phyloP scores from a whole-genome alignment of 768 basidiomycete species.

The Podaxis sp. region DNA sequence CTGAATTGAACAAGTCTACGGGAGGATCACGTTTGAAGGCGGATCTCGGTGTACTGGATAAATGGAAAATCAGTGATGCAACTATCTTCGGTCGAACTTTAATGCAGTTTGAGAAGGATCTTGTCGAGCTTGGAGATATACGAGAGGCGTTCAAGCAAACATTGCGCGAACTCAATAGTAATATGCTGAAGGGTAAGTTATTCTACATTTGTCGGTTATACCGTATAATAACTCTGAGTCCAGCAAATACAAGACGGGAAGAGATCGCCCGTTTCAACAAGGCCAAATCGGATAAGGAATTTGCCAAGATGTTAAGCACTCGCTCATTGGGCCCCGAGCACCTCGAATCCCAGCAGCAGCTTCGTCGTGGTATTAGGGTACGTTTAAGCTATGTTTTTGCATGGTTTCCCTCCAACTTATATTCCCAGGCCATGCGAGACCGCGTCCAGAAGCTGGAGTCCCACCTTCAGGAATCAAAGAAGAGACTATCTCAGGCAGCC shows the following conservation, averaged over 20 bases:
- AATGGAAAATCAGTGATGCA: constrained; percentile 57
- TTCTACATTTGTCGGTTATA: neutral
- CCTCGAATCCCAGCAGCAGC: constrained; percentile 73
- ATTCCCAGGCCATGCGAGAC: constrained; percentile 58
- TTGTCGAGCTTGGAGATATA: constrained; percentile 45
- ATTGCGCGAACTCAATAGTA: constrained; percentile 59
- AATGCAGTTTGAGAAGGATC: constrained; percentile 48
- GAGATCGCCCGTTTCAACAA: constrained; percentile 79
- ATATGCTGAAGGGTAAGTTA: constrained; percentile 28
- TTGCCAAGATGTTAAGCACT: constrained; percentile 69
- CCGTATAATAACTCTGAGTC: neutral
- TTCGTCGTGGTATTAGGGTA: constrained; percentile 74
- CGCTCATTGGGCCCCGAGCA: constrained; percentile 89
- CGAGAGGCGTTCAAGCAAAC: constrained; percentile 37
- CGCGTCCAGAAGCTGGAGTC: constrained; percentile 80
- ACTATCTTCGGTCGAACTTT: constrained; percentile 49
- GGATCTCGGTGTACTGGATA: constrained; percentile 45
- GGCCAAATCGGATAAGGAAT: constrained; percentile 76
- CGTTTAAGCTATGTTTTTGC: constrained; percentile 19
- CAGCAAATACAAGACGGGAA: constrained; percentile 80
- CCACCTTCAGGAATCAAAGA: constrained; percentile 66
- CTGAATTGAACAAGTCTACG: constrained; percentile 34
- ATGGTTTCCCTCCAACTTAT: neutral
- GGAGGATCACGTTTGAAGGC: constrained; percentile 37
- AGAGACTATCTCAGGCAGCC: constrained; percentile 59